Evolutionary conservation across 2,329 filamentous ascomycete species (phyloP).

Genomic region (Exophiala sp.): DNA sequence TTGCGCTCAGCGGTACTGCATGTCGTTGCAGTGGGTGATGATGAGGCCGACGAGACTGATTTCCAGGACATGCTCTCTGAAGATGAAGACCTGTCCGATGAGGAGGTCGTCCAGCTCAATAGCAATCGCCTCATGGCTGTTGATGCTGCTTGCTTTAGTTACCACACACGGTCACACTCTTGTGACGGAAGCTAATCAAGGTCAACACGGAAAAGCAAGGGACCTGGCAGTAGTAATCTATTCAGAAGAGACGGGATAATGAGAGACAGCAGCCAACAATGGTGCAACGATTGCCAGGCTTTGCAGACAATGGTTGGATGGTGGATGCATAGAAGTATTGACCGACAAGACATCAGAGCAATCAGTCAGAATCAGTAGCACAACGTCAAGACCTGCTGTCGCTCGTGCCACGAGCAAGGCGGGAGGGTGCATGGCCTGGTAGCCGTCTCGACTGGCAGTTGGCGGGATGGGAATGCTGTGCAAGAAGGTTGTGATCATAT

Average conservation of each 20-base stretch:
- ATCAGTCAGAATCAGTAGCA: constrained; percentile 11
- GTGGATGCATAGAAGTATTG: background rate
- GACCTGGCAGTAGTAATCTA: background rate
- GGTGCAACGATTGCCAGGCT: background rate
- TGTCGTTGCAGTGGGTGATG: background rate
- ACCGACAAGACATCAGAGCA: constrained; percentile 9
- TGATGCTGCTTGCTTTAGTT: background rate
- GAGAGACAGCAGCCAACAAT: background rate
- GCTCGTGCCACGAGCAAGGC: constrained; percentile 11
- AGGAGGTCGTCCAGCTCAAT: background rate
- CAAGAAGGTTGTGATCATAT: background rate
- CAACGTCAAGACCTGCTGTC: constrained; percentile 4
- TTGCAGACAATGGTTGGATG: background rate
- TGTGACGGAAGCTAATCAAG: background rate
- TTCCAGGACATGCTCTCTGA: background rate
- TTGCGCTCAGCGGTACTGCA: background rate
- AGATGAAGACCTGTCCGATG: background rate
- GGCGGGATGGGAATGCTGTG: constrained; percentile 6
- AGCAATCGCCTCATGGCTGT: background rate
- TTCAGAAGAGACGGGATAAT: background rate
- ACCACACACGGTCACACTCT: background rate
- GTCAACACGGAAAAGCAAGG: background rate
- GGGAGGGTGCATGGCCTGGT: constrained; percentile 7
- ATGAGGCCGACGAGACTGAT: background rate
- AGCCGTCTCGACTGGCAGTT: constrained; percentile 13